Percentiles rank a stretch among this genome's conserved stretches.
phyloP scores from a whole-genome alignment of 2,329 filamentous ascomycete genomes.

The Hymenoscyphus salicellus region DNA sequence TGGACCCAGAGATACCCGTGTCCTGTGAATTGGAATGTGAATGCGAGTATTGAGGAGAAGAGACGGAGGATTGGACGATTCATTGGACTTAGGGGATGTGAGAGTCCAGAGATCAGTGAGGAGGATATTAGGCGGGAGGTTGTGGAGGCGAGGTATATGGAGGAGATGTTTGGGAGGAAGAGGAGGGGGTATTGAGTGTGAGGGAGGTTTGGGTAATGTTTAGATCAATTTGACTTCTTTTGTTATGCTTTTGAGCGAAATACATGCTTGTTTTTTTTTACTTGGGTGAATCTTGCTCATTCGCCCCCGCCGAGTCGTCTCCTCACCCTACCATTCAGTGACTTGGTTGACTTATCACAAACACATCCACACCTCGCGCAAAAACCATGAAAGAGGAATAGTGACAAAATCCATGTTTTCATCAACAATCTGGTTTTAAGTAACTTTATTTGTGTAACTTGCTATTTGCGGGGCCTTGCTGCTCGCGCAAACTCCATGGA shows the following conservation, averaged over 20 bases:
- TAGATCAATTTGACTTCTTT: no score
- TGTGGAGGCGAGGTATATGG: constrained; percentile 39
- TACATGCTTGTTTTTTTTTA: no score
- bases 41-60: constrained; percentile 59
- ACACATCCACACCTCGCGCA: no score
- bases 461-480: background rate
- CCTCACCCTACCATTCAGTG: no score
- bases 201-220: no score
- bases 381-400: no score
- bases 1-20: constrained; percentile 63
- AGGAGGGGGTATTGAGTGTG: constrained; percentile 6
- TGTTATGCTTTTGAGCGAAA: no score
- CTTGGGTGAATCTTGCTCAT: no score
- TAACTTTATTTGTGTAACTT: background rate
- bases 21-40: constrained; percentile 59
- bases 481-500: background rate
- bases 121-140: constrained; percentile 32
- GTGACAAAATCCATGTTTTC: no score
- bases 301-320: no score
- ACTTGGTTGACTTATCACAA: no score
- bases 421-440: no score
- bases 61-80: constrained; percentile 69
- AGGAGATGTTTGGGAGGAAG: constrained; percentile 27
- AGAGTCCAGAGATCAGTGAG: constrained; percentile 43
- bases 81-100: constrained; percentile 65